phyloP scores from a whole-genome alignment of 441 rosid genomes.

The Mallotus japonicus region DNA sequence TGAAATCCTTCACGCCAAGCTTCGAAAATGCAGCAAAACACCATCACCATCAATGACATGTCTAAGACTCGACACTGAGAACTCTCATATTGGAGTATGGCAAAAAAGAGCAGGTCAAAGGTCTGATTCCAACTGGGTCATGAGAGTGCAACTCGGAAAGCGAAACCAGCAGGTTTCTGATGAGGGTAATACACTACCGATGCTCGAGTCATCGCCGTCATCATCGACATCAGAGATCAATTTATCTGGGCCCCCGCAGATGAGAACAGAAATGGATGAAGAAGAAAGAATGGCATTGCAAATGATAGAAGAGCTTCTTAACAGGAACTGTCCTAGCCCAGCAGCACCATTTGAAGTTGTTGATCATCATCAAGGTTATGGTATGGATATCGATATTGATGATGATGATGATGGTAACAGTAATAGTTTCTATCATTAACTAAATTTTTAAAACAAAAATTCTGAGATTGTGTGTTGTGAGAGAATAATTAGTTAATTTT shows the following conservation, averaged over 20 bases:
- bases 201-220: slow-evolving; percentile 12
- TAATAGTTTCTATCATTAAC: background rate
- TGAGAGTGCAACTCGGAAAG: slow-evolving; percentile 69
- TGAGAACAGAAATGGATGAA: slow-evolving; percentile 39
- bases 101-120: slow-evolving; percentile 76
- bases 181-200: slow-evolving; percentile 5
- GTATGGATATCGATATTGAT: background rate
- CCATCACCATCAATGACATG: slow-evolving; percentile 86
- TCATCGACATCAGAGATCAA: background rate
- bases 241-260: background rate
- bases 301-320: slow-evolving; percentile 89
- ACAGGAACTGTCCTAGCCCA: slow-evolving; percentile 50
- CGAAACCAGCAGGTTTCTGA: slow-evolving; percentile 6
- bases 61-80: slow-evolving; percentile 77
- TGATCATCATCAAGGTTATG: slow-evolving; percentile 14
- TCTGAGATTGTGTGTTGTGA: too few relatives aligned
- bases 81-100: slow-evolving; percentile 89
- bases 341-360: slow-evolving; percentile 20
- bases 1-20: slow-evolving; percentile 66
- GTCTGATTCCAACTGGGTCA: slow-evolving; percentile 77
- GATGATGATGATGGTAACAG: background rate
- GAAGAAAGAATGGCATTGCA: slow-evolving; percentile 74
- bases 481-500: too few relatives aligned
- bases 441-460: too few relatives aligned
- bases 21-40: slow-evolving; percentile 63